Conservation (phyloP, 108 stramenopile genomes). For the Fragilaria radians region DNA sequence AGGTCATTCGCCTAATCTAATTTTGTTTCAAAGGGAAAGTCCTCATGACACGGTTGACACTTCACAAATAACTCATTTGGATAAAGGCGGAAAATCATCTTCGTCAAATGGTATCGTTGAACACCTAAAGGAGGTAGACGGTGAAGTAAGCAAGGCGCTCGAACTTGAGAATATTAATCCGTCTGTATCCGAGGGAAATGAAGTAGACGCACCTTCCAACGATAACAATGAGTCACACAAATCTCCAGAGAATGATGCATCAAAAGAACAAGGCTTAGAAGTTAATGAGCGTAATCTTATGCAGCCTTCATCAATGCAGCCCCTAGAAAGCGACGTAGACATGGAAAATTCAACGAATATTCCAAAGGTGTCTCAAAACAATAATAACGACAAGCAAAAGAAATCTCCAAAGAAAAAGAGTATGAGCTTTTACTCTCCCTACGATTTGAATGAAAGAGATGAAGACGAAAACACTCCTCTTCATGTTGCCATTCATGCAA, state of each 20-base stretch:
- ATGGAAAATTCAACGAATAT: background rate
- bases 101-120: background rate
- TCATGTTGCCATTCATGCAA: conserved; percentile 76
- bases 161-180: background rate
- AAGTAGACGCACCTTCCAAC: background rate
- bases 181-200: background rate
- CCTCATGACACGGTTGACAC: conserved; percentile 3
- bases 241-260: too few species aligned
- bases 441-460: conserved; percentile 81
- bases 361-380: background rate
- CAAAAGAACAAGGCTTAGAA: too few species aligned
- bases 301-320: background rate
- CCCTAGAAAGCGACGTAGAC: background rate
- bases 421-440: conserved; percentile 56
- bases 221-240: background rate
- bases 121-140: too few species aligned
- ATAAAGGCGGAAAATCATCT: background rate
- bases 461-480: conserved; percentile 86
- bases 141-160: background rate
- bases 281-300: background rate
- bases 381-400: background rate
- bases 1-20: conserved; percentile 53
- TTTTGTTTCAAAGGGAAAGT: conserved; percentile 3
- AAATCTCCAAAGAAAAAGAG: conserved; percentile 13
- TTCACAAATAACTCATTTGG: background rate